Percentiles rank a stretch among this genome's conserved stretches.
Evolutionary conservation across 1,284 basidiomycete species (phyloP).

Genomic region (Takashimella koratensis): DNA sequence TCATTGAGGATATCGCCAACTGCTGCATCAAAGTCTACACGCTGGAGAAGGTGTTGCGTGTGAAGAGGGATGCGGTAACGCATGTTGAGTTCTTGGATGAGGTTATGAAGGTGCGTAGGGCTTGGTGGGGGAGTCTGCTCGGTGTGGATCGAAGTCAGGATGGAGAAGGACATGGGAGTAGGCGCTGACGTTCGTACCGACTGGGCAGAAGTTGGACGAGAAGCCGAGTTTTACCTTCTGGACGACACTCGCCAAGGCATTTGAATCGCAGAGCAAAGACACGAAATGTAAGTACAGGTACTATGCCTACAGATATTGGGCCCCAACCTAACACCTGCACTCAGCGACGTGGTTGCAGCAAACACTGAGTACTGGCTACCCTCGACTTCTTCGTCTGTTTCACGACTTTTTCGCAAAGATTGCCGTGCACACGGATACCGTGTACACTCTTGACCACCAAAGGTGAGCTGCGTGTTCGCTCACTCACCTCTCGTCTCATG

Average conservation of each 20-base stretch:
- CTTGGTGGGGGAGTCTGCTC: not conserved
- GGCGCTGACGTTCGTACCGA: constrained; percentile 5
- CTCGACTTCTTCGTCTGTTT: constrained; percentile 78
- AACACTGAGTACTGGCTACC: constrained; percentile 78
- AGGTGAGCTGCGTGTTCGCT: constrained; percentile 57
- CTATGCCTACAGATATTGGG: too few relatives aligned
- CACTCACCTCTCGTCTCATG: not conserved
- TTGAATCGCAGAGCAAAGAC: constrained; percentile 76
- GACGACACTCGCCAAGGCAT: constrained; percentile 70
- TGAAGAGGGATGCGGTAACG: constrained; percentile 77
- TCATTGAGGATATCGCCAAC: constrained; percentile 83
- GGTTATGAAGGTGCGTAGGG: constrained; percentile 68
- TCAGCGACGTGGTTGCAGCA: constrained; percentile 68
- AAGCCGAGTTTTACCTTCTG: constrained; percentile 89
- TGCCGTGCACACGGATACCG: constrained; percentile 86
- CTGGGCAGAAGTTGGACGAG: constrained; percentile 69
- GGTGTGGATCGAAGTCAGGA: too few relatives aligned
- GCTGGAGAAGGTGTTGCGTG: constrained; percentile 83
- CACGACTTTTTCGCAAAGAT: constrained; percentile 96
- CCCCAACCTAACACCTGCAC: too few relatives aligned
- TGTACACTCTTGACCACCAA: constrained; percentile 76
- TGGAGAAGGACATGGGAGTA: not conserved
- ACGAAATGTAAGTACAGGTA: constrained; percentile 59
- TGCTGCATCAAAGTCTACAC: constrained; percentile 94
- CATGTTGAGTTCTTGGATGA: constrained; percentile 82